Evolutionary conservation across 176 grass and related monocot genomes (phyloP).

Genomic region (Chloris gayana): DNA sequence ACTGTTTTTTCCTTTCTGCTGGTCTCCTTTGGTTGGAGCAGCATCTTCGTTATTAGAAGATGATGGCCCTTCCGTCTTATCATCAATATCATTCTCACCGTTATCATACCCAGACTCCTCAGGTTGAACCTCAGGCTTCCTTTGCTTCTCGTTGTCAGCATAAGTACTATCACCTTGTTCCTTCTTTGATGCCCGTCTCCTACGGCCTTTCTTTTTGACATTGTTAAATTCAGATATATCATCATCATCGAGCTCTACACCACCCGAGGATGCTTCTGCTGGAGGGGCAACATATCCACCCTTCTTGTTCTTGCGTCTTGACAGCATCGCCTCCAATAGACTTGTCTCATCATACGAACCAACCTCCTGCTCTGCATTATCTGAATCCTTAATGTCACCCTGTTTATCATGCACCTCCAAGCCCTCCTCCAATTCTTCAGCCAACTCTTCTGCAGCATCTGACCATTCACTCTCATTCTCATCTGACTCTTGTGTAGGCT

Average conservation of each 20-base stretch:
- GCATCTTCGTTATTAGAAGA: slow-evolving; percentile 48
- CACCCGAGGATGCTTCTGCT: slow-evolving; percentile 17
- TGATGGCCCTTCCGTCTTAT: slow-evolving; percentile 45
- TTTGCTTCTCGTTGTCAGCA: slow-evolving; percentile 25
- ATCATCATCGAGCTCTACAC: neutral
- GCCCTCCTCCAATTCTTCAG: slow-evolving; percentile 55
- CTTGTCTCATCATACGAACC: slow-evolving; percentile 65
- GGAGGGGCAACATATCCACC: slow-evolving; percentile 29
- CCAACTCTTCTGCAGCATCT: slow-evolving; percentile 62
- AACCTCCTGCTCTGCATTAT: slow-evolving; percentile 49
- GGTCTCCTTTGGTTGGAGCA: slow-evolving; percentile 44
- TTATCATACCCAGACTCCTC: slow-evolving; percentile 33
- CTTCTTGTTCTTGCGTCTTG: slow-evolving; percentile 59
- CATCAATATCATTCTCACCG: slow-evolving; percentile 39
- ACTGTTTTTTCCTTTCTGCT: slow-evolving; percentile 34
- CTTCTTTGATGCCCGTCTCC: slow-evolving; percentile 48
- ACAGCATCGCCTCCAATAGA: slow-evolving; percentile 73
- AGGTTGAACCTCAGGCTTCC: slow-evolving; percentile 12
- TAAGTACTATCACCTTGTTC: slow-evolving; percentile 40
- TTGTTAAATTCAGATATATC: slow-evolving; percentile 32
- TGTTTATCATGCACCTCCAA: slow-evolving; percentile 54
- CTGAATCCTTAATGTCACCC: slow-evolving; percentile 27
- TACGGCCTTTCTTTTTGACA: slow-evolving; percentile 50
- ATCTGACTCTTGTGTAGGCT: slow-evolving; percentile 68
- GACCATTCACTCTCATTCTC: slow-evolving; percentile 60